Base-by-base conservation (phyloP, 1,284 basidiomycete genomes). In the Cerioporus squamosus region DNA sequence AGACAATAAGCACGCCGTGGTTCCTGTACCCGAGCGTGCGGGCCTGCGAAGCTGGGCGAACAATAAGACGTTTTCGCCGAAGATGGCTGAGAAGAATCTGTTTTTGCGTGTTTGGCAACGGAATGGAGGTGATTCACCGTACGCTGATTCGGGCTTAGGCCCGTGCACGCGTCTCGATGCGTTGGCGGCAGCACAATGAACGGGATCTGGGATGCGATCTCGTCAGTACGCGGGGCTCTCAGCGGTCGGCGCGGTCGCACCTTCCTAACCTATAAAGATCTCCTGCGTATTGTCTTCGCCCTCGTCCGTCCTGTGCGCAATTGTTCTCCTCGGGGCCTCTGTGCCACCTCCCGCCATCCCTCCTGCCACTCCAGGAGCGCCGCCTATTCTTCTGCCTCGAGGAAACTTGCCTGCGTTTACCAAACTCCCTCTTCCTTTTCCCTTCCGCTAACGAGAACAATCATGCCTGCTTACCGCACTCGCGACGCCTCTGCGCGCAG, bases 381-480 rank as follows among this genome's bases (percentile, higher is more conserved):
- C 59, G 65, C 12, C 33, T 68, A 66, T 70, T 69, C 66, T 71
- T 68, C 68, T 59, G 67, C 70, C 68, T 70, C 67, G 67, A 71
- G 70, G 67, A 66, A 62, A 58, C 66, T 64, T 56, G 61, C 66
- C 68, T 64, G 65, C 69, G 68, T 70, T 65, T 68, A 64, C 65
- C 68, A 61, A 65, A 65, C 63, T 47, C 53, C 61, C 48, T 51
- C 54, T 60, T 65, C 65, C 60, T 63, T 70, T 71, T 68, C 68
- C 64, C 50, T 63, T 55, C 56, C 40, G 52, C 62, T 68, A 62
- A 72, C 67, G 71, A 71, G 74, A 77, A 77, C 77, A 76, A 83
- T 81, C 80, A 90, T 90, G 87, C 88, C 87, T 74, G 87, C 86
- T 55, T 78, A 84, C 70, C 87, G 88, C 78, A 88, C 86, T 73